A percentile compares a stretch with the other conserved stretches of the same genome.
phyloP scores from a whole-genome alignment of 1,284 basidiomycete genomes.

The Cryptococcus sp. region DNA sequence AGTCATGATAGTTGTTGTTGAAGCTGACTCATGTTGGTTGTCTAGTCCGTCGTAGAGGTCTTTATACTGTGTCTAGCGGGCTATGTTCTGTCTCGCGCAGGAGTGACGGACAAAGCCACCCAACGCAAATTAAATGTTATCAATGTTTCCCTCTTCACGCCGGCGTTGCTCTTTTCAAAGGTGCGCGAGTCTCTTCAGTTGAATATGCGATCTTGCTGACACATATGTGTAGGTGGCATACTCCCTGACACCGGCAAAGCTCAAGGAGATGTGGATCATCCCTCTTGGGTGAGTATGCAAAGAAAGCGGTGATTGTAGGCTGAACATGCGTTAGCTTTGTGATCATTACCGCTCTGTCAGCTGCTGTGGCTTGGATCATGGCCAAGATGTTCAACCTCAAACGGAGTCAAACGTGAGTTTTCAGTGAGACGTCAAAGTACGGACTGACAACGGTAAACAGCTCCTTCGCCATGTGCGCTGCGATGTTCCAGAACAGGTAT shows the following conservation, averaged over 20 bases:
- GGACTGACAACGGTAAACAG: slow-evolving; percentile 54
- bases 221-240: slow-evolving; percentile 44
- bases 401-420: slow-evolving; percentile 49
- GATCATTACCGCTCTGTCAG: slow-evolving; percentile 67
- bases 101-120: slow-evolving; percentile 83
- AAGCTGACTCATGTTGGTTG: neutral
- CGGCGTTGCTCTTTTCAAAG: slow-evolving; percentile 88
- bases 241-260: slow-evolving; percentile 63
- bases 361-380: slow-evolving; percentile 51
- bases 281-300: slow-evolving; percentile 67
- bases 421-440: neutral
- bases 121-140: slow-evolving; percentile 67
- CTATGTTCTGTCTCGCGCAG: slow-evolving; percentile 73
- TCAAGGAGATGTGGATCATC: slow-evolving; percentile 87
- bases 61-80: slow-evolving; percentile 84
- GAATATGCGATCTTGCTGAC: neutral
- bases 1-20: too few relatives aligned
- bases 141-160: slow-evolving; percentile 80
- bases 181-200: slow-evolving; percentile 63
- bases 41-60: slow-evolving; percentile 83
- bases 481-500: slow-evolving; percentile 54
- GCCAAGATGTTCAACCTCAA: slow-evolving; percentile 51
- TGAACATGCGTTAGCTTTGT: slow-evolving; percentile 57
- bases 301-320: neutral
- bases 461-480: slow-evolving; percentile 78